A percentile compares a stretch with the other conserved stretches of the same genome.
phyloP scores from a whole-genome alignment of 2,329 filamentous ascomycete species.

The Xylaria sp. region DNA sequence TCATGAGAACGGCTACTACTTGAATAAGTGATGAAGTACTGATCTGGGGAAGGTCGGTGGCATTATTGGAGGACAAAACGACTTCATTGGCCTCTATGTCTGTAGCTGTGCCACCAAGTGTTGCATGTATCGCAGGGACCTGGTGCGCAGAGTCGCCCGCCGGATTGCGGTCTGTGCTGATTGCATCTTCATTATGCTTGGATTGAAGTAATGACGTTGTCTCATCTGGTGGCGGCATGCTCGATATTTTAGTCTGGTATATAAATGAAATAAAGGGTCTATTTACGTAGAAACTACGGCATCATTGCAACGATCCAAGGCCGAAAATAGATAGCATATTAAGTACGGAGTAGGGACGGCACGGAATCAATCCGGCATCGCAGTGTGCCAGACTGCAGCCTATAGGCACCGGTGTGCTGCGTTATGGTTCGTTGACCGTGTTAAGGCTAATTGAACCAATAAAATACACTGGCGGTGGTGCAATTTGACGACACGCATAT shows the following conservation, averaged over 20 bases:
- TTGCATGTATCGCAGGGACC: neutral
- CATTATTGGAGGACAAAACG: neutral
- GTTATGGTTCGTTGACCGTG: neutral
- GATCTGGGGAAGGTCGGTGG: neutral
- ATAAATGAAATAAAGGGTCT: neutral
- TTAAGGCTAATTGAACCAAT: constrained; percentile 14
- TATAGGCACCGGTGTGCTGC: constrained; percentile 1
- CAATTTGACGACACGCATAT: constrained; percentile 10
- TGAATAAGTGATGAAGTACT: constrained; percentile 27
- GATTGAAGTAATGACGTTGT: constrained; percentile 29
- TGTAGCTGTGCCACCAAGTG: neutral
- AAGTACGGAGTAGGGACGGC: neutral
- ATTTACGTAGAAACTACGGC: neutral
- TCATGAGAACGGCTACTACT: constrained; percentile 32
- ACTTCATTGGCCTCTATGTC: constrained; percentile 29
- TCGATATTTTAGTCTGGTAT: neutral
- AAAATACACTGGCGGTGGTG: constrained; percentile 9
- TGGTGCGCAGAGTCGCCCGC: neutral
- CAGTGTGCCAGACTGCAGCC: constrained; percentile 8
- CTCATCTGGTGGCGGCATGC: constrained; percentile 21
- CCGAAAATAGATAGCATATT: neutral
- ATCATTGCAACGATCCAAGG: neutral
- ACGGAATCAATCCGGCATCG: constrained; percentile 5
- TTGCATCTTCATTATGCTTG: neutral
- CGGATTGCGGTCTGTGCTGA: neutral